These are phyloP conservation scores for Trametes coccinea DNA, from an alignment of 768 basidiomycete species.

Conservation along the genomic window DNA sequence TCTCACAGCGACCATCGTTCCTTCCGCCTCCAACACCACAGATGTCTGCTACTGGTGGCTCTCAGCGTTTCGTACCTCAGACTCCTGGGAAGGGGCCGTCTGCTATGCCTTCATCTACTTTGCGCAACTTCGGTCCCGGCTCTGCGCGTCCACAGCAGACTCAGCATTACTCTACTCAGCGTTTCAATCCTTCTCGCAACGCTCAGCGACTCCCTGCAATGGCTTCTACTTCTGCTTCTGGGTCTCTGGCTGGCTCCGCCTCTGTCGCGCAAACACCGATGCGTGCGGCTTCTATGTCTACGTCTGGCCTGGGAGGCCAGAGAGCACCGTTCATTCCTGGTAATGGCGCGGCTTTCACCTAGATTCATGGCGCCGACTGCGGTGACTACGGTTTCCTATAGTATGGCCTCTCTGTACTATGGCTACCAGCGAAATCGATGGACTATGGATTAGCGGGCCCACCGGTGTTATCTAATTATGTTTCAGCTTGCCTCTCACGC, in stretches of 20 bases:
- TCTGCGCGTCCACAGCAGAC: constrained; percentile 33
- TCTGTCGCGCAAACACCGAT: constrained; percentile 20
- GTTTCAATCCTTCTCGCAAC: constrained; percentile 31
- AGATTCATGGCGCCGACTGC: neutral
- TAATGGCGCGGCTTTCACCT: constrained; percentile 34
- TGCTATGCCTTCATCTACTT: neutral
- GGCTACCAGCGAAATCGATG: too few species aligned
- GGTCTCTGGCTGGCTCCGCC: constrained; percentile 20
- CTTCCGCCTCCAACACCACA: constrained; percentile 31
- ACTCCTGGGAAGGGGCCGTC: constrained; percentile 5
- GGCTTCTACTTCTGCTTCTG: constrained; percentile 16
- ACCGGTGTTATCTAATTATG: too few species aligned
- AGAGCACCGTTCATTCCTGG: constrained; percentile 55
- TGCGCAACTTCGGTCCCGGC: constrained; percentile 12
- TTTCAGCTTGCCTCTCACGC: neutral
- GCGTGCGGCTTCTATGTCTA: constrained; percentile 19
- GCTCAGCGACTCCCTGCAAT: constrained; percentile 12
- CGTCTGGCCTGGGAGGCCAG: constrained; percentile 40
- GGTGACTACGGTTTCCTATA: too few species aligned
- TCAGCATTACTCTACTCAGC: constrained; percentile 24
- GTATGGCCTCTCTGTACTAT: too few species aligned
- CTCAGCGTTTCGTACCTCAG: constrained; percentile 16
- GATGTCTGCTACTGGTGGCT: constrained; percentile 24
- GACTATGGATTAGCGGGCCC: too few species aligned
- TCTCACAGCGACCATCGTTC: constrained; percentile 21